phyloP scores from a whole-genome alignment of 1,284 basidiomycete genomes.

The Flammula alnicola region DNA sequence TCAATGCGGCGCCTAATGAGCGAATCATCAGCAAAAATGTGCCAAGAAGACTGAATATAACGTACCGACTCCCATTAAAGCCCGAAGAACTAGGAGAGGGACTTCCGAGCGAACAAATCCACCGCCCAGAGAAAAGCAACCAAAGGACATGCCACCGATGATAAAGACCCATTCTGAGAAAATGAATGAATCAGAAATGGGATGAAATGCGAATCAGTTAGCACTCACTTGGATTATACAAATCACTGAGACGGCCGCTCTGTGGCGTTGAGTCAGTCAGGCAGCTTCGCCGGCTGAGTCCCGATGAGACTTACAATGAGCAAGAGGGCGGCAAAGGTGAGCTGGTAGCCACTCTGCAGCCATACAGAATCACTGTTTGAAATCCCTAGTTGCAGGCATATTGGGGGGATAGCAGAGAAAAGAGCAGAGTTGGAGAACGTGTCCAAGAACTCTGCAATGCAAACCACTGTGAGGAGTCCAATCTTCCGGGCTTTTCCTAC shows the following conservation, averaged over 20 bases:
- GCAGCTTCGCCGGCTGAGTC: background rate
- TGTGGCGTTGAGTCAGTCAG: constrained; percentile 14
- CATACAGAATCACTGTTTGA: constrained; percentile 34
- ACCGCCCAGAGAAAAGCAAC: constrained; percentile 32
- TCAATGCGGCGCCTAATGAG: constrained; percentile 29
- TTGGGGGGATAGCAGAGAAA: constrained; percentile 36
- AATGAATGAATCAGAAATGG: constrained; percentile 3
- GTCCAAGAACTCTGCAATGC: constrained; percentile 41
- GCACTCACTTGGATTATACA: constrained; percentile 39
- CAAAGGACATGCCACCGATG: constrained; percentile 31
- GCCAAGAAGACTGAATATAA: background rate
- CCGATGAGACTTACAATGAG: constrained; percentile 27
- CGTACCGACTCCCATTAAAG: constrained; percentile 35
- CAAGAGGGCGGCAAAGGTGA: constrained; percentile 42
- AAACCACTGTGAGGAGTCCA: constrained; percentile 34
- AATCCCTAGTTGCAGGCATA: constrained; percentile 28
- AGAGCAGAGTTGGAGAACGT: constrained; percentile 38
- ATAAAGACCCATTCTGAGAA: constrained; percentile 32
- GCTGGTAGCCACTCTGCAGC: constrained; percentile 40
- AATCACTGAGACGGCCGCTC: constrained; percentile 40
- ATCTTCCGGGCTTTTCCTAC: constrained; percentile 6
- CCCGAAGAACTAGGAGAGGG: constrained; percentile 38
- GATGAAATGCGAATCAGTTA: background rate
- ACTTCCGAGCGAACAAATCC: constrained; percentile 37
- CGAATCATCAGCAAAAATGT: background rate